Conservation (phyloP, 2,329 filamentous ascomycete genomes). For the Aspergillus ustus region DNA sequence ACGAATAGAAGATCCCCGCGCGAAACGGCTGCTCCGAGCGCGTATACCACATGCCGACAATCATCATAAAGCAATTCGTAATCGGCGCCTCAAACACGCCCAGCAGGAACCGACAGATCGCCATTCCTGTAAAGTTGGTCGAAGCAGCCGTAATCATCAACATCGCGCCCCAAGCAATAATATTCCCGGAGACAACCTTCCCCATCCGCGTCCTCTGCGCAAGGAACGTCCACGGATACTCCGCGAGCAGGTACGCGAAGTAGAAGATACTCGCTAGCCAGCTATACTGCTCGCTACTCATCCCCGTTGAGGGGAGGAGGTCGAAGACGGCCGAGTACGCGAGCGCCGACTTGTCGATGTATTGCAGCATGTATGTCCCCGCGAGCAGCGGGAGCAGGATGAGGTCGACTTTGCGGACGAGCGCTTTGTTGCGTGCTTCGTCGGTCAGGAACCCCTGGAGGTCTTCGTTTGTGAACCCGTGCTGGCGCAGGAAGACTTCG, state of each 20-base stretch:
- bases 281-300: slow-evolving; percentile 49
- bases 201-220: slow-evolving; percentile 33
- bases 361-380: slow-evolving; percentile 51
- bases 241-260: slow-evolving; percentile 52
- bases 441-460: slow-evolving; percentile 54
- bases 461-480: slow-evolving; percentile 50
- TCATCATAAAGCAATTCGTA: slow-evolving; percentile 57
- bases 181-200: slow-evolving; percentile 23
- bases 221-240: slow-evolving; percentile 48
- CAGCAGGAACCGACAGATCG: slow-evolving; percentile 51
- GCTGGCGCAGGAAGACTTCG: slow-evolving; percentile 54
- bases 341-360: slow-evolving; percentile 61
- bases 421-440: slow-evolving; percentile 31
- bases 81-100: slow-evolving; percentile 55
- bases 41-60: slow-evolving; percentile 56
- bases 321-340: slow-evolving; percentile 62
- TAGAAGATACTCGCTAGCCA: slow-evolving; percentile 64
- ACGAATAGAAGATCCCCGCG: slow-evolving; percentile 51
- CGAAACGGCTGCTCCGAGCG: slow-evolving; percentile 54
- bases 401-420: slow-evolving; percentile 55
- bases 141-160: slow-evolving; percentile 51
- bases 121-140: slow-evolving; percentile 49
- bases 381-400: slow-evolving; percentile 56
- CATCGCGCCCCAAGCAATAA: slow-evolving; percentile 50
- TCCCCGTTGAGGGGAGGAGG: slow-evolving; percentile 55